Conservation (phyloP, 768 basidiomycete genomes). For the Pulveroboletus sp. region DNA sequence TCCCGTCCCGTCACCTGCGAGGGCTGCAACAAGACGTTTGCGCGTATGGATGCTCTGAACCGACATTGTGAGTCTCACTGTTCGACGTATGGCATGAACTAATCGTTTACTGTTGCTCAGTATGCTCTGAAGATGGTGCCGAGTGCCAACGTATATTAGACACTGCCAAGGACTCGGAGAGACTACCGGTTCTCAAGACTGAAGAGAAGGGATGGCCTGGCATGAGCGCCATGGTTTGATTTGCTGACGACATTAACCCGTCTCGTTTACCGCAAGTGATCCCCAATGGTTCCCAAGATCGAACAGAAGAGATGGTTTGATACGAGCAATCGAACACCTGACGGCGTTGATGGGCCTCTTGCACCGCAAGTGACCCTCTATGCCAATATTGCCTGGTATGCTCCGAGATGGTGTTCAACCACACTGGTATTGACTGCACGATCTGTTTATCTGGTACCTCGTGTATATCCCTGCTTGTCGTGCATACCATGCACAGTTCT, state of each 20-base stretch:
- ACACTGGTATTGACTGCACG: conserved; percentile 25
- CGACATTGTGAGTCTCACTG: conserved; percentile 67
- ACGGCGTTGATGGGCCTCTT: too few relatives aligned
- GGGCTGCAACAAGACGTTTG: conserved; percentile 90
- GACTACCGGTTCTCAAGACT: conserved; percentile 25
- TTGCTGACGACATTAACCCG: conserved; percentile 5
- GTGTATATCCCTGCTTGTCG: not conserved
- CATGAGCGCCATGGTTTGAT: conserved; percentile 29
- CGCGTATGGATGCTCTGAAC: conserved; percentile 91
- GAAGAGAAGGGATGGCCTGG: conserved; percentile 32
- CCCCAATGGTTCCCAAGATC: too few relatives aligned
- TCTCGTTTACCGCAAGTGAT: conserved; percentile 13
- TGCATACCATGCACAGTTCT: not conserved
- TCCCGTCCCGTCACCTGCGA: conserved; percentile 88
- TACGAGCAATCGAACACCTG: too few relatives aligned
- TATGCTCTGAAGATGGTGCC: conserved; percentile 77
- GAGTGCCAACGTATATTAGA: conserved; percentile 57
- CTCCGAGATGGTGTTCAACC: conserved; percentile 7
- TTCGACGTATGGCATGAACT: not conserved
- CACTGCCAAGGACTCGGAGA: conserved; percentile 26
- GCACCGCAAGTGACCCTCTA: not conserved
- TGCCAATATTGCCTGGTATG: conserved; percentile 17
- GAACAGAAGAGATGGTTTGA: too few relatives aligned
- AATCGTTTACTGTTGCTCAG: conserved; percentile 31
- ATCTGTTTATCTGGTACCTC: not conserved